Conservation (phyloP, 2,329 filamentous ascomycete species). For the Talaromyces piceae region DNA sequence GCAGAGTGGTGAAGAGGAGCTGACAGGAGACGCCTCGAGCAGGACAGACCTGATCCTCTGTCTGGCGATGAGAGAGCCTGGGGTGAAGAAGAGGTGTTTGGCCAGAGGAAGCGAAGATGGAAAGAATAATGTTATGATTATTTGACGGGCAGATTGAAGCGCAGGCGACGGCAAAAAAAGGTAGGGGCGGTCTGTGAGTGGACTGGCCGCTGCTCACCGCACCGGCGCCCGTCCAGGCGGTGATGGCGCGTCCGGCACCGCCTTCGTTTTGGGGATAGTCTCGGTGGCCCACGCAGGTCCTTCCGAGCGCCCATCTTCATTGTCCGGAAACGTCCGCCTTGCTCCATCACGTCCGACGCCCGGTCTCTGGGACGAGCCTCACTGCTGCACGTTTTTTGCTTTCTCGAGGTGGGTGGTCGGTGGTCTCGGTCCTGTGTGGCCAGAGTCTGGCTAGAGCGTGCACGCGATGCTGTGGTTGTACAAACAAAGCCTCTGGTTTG, state of each 20-base stretch:
- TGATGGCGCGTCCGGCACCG: conserved; percentile 9
- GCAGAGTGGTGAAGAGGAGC: background rate
- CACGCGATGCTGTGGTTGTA: no score
- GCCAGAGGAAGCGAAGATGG: background rate
- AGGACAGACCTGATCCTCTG: background rate
- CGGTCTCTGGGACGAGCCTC: no score
- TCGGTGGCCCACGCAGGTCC: background rate
- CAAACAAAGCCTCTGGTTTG: no score
- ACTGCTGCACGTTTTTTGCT: no score
- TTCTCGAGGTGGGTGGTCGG: no score
- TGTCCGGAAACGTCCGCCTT: no score
- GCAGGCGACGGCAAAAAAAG: conserved; percentile 30
- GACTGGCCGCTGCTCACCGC: conserved; percentile 10
- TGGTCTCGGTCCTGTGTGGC: no score
- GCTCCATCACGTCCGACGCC: no score
- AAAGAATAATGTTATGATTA: background rate
- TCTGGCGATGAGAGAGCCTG: background rate
- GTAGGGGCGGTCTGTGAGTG: conserved; percentile 27
- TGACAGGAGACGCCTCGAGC: background rate
- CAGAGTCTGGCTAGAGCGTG: no score
- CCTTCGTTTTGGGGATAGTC: conserved; percentile 10
- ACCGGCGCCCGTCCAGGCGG: conserved; percentile 4
- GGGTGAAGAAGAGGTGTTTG: background rate
- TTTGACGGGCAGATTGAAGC: conserved; percentile 15
- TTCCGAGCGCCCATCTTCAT: background rate